A percentile compares a stretch with the other conserved stretches of the same genome.
phyloP scores from a whole-genome alignment of 1,139 yeast genomes.

The Geotrichum restrictum region DNA sequence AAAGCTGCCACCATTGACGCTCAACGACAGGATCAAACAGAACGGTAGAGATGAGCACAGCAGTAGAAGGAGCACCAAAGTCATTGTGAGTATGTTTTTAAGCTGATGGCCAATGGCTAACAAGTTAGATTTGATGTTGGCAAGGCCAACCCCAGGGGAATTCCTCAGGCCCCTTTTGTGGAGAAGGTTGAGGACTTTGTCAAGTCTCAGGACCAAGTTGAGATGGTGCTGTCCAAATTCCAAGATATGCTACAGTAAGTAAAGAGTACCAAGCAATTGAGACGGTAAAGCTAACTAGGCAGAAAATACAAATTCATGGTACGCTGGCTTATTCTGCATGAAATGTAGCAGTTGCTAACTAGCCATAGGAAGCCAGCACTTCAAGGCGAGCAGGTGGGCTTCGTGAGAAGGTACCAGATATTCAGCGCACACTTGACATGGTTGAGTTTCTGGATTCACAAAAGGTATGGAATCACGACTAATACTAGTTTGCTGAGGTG shows the following conservation, averaged over 20 bases:
- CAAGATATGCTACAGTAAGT: constrained; percentile 66
- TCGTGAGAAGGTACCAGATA: constrained; percentile 79
- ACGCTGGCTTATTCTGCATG: constrained; percentile 10
- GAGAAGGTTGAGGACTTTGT: constrained; percentile 76
- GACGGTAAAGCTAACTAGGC: neutral
- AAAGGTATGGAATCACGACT: constrained; percentile 32
- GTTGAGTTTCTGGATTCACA: constrained; percentile 56
- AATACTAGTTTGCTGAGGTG: neutral
- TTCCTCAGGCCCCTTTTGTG: constrained; percentile 93
- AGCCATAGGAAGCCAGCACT: constrained; percentile 52
- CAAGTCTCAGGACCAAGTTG: constrained; percentile 67
- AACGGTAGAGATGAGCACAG: constrained; percentile 10
- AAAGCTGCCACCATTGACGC: neutral
- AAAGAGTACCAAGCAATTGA: neutral
- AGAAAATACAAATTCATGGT: constrained; percentile 72
- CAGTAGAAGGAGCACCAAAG: constrained; percentile 11
- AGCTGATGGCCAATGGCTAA: neutral
- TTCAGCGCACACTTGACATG: constrained; percentile 73
- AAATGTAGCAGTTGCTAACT: neutral
- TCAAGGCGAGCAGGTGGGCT: constrained; percentile 63
- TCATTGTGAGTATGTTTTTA: neutral
- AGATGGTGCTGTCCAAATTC: constrained; percentile 60
- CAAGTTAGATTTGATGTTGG: constrained; percentile 17
- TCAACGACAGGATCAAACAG: neutral
- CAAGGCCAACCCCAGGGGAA: constrained; percentile 76